Evolutionary conservation across 208 protist genomes (phyloP).

Genomic region (Crithidia fasciculata): DNA sequence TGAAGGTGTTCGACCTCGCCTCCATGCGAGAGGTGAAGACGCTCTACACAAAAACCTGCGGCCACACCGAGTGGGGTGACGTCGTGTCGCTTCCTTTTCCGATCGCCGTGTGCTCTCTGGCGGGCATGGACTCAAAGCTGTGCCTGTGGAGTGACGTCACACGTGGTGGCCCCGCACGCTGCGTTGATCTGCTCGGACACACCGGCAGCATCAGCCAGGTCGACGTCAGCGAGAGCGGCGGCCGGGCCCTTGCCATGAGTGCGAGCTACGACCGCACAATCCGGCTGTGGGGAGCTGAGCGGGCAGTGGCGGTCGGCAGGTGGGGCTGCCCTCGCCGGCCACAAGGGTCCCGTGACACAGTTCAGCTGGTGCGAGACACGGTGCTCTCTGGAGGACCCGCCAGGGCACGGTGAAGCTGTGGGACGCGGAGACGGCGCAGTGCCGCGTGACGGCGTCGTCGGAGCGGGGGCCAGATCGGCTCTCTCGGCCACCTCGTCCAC

Average conservation of each 20-base stretch:
- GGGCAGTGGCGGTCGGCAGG: constrained; percentile 35
- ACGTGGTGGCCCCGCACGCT: constrained; percentile 50
- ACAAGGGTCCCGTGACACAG: constrained; percentile 80
- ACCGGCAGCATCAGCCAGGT: constrained; percentile 83
- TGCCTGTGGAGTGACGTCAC: constrained; percentile 80
- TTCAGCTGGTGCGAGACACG: constrained; percentile 68
- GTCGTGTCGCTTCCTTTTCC: constrained; percentile 68
- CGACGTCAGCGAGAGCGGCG: constrained; percentile 47
- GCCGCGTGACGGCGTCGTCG: constrained; percentile 48
- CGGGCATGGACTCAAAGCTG: constrained; percentile 91
- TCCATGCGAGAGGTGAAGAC: constrained; percentile 56
- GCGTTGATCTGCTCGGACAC: constrained; percentile 83
- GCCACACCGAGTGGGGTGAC: constrained; percentile 93
- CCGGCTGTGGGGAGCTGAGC: constrained; percentile 74
- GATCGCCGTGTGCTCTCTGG: constrained; percentile 79
- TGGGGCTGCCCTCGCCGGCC: constrained; percentile 70
- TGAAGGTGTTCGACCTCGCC: constrained; percentile 82
- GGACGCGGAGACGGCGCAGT: constrained; percentile 70
- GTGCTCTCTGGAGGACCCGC: constrained; percentile 83
- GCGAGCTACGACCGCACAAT: constrained; percentile 88
- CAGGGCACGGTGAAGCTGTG: constrained; percentile 77
- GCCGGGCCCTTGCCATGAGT: constrained; percentile 57
- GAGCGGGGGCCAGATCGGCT: constrained; percentile 76
- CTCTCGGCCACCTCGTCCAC: constrained; percentile 55
- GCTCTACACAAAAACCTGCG: constrained; percentile 78